Base-by-base conservation (phyloP, 2,329 filamentous ascomycete species). In the Alternaria ethzedia region DNA sequence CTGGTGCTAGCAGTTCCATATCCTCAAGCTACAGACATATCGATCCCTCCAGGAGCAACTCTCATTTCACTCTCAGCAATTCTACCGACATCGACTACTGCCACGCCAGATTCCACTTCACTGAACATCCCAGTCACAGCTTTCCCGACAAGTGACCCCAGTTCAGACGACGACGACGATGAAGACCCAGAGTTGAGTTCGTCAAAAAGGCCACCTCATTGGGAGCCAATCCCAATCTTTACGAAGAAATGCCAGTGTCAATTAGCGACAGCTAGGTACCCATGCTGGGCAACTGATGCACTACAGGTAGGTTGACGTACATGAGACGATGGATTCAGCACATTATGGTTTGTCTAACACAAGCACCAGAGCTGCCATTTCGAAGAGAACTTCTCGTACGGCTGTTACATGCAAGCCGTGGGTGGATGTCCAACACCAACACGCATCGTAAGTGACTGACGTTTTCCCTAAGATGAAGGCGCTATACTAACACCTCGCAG, bases 171-270 rank as follows among this genome's bases (percentile, higher is more conserved):
- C 57, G 25, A 71, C 51, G n/a, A 49, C 23, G 32, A 32, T 6
- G 36, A 54, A 25, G 59, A 36, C 41, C 23, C 23, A 26, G 44
- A 50, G 11, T 21, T 28, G 20, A 59, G 60, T 26, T 57, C 59
- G 21, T 58, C 64, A 5, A 65, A 51, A 86, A 87, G 7, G 83
- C 89, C 3, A 75, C 86, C 50, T 82, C 86, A 58, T 70, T 90
- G 26, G 77, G 84, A 17, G 79, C 83, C 61, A 82, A 89, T 67
- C 74, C 81, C 44, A 82, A 88, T 28, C 80, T 96, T 51, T 78
- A 86, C n/a, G 81, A 84, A 57, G 81, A 84, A 32, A 93, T 77
- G 73, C 45, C 64, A 71, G 26, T 77, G 75, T 59, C 61, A 71
- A 21, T 25, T 75, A 45, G 57, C 61, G 47, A 75, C 71, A 26